Evolutionary conservation across 2,329 filamentous ascomycete genomes (phyloP), one percentile per base, ranked within the genome.

Genomic region (Colletotrichum sp.): DNA sequence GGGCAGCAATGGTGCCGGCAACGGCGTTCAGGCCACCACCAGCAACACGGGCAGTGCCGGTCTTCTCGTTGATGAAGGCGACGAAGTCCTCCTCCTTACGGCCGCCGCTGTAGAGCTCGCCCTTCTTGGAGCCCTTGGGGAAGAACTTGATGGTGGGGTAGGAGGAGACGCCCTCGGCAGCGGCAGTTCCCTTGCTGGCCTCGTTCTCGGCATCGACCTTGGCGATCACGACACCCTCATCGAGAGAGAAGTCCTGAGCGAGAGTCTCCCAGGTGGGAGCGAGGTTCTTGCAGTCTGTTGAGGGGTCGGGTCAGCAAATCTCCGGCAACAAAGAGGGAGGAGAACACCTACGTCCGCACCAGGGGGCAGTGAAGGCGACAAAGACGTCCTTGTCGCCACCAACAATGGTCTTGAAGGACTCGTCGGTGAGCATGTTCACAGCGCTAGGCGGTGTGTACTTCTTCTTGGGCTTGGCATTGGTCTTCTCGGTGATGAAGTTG

Each of bases 121-220:
- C 85, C 82, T 94, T 92, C 78, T 90, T 94, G 82, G 92, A 94
- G 80, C 96, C 96, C 84, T 94, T 94, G 79, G 95, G 91, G 91
- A 98, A 99, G 91, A 94, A 99, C 89, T 98, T 98, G 89, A 99
- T 98, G 77, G 97, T 99, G 65, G 97, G 97, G 90, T 97, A 99
- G 43, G 94, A 95, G 71, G 90, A 90, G 79, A 99, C 92, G 76
- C 93, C 95, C 83, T 97, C 93, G 67, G 93, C 92, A 82, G 92
- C 86, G 67, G 96, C 93, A 65, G 93, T 92, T 59, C 91, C 90
- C 87, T 98, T 98, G 85, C 94, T 92, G 85, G 95, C 95, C 80
- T 95, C 92, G 34, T 94, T 92, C 87, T 99, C 96, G 82, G 95
- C 96, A 83, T 99, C 96, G 77, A 99, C 94, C 89, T 99, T 98